Base-by-base conservation (phyloP, 192 early-diverging fungal species). In the Gigaspora rosea region DNA sequence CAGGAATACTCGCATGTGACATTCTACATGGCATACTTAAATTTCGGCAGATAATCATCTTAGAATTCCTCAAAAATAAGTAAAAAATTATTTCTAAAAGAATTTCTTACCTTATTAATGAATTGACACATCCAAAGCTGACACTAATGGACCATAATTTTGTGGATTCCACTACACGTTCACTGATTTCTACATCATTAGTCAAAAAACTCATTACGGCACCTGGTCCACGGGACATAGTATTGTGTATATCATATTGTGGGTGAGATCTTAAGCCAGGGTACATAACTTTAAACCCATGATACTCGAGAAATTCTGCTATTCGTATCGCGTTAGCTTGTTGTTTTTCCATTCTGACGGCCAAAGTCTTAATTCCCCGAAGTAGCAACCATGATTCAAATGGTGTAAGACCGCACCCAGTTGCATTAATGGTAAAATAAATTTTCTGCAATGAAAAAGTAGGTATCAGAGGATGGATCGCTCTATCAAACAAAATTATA, bases 91-190 rank as follows among this genome's bases (percentile, higher is more conserved):
- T 20, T 18, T 9, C 47, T 4, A 18, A 77, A 8, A 16, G 8
- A 47, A 12, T 15, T 61, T 33, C 54, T 59, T 41, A 92, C 92
- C 92, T 94, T 78, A 99, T 98, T 71, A 99, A 86, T 75, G 95
- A 97, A 82, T 99, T 98, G 66, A 99, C 93, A 84, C 96, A 97
- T 10, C 97, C 97, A 93, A 99, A 99, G 78, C 93, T 95, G 70
- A 99, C 97, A 78, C 92, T 94, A 68, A 98, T 99, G 41, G 91
- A 90, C 92, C 93, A 99, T 64, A 97, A 79, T 66, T 90, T 87
- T 10, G 92, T 88, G 20, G 88, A 84, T 81, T 97, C 95, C 0
- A 97, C 95, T 41, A 99, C 88, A 46, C 90, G 84, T 78, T 94
- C 91, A 27, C 90, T 92, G 67, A 90, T 80, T 11, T 86, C 91